A percentile compares a stretch with the other conserved stretches of the same genome.
phyloP scores from a whole-genome alignment of 2,329 filamentous ascomycete species.

The Trichoderma sp. region DNA sequence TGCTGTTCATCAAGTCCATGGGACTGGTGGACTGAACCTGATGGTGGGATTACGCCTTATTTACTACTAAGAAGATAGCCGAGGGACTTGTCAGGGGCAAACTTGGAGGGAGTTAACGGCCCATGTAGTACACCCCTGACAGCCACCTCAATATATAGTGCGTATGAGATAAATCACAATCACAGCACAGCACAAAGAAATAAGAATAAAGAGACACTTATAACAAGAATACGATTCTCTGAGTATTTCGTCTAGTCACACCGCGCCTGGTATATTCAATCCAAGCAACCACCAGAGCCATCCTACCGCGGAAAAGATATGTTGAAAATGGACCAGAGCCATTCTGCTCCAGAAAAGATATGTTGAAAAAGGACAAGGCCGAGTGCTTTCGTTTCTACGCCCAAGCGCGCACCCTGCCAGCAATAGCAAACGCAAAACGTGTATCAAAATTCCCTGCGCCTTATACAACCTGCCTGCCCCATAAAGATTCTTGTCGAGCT shows the following conservation, averaged over 20 bases:
- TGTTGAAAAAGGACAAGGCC: background rate
- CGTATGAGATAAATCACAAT: too few species aligned
- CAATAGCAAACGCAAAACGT: background rate
- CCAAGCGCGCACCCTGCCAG: background rate
- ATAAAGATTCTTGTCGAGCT: background rate
- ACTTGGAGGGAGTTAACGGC: too few species aligned
- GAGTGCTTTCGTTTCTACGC: background rate
- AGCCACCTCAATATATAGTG: too few species aligned
- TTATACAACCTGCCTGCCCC: background rate
- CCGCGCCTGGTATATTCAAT: background rate
- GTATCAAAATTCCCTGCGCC: background rate
- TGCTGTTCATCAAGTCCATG: too few species aligned
- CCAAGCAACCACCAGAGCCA: background rate
- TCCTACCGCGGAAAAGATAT: background rate
- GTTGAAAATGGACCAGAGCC: background rate
- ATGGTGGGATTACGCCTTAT: too few species aligned
- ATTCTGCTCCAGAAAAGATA: background rate
- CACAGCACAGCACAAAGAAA: too few species aligned
- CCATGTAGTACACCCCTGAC: too few species aligned
- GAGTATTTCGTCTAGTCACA: background rate
- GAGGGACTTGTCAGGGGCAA: too few species aligned
- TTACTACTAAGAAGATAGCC: too few species aligned
- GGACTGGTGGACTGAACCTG: too few species aligned
- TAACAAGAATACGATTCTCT: background rate
- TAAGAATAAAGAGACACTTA: background rate